Base-by-base conservation (phyloP, 176 grass and related monocot genomes). In the Triticum timopheevii region DNA sequence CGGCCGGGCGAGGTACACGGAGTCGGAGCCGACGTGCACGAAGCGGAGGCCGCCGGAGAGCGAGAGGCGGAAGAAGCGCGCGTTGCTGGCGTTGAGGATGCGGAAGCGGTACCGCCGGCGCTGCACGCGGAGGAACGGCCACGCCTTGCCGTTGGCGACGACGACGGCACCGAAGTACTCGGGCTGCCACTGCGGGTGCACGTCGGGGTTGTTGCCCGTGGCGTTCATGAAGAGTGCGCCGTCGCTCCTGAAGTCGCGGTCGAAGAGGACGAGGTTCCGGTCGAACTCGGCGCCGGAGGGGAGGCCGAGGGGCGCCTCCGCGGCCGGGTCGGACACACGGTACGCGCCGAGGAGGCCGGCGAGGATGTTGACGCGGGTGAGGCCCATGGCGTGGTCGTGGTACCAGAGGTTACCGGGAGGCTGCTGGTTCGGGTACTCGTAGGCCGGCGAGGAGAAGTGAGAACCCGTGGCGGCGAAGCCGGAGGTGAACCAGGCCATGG, bases 151-250 rank as follows among this genome's bases (percentile, higher is more conserved):
- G 70, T 94, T 94, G 50, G 79, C 92, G 17, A 85, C 25, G 33
- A 97, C 34, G 45, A 81, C 89, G 28, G 50, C 0, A 47, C 94
- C 95, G 75, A 97, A 97, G 86, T 92, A 97, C 86, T 97, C 95
- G 12, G 95, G 95, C 85, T 93, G 92, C 95, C 95, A 97, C 82
- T 96, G 87, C 56, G 95, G 95, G 68, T 97, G 95, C 61, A 94
- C 85, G 7, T 12, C 11, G 3, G 85, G 92, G 77, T 94, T 92
- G 79, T 97, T 87, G 4, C 95, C 94, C 0, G 92, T 94, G 77
- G 27, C 22, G 86, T 97, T 97, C 88, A 97, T 87, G 86, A 89
- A 97, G 2, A 97, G 64, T 16, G 76, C 54, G 3, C 94, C 94
- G 65, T 85, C 85, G 71, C 65, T 23, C 39, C 5, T 62, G 88